phyloP scores from a whole-genome alignment of 2,329 filamentous ascomycete species.

The Graphilbum fragrans region DNA sequence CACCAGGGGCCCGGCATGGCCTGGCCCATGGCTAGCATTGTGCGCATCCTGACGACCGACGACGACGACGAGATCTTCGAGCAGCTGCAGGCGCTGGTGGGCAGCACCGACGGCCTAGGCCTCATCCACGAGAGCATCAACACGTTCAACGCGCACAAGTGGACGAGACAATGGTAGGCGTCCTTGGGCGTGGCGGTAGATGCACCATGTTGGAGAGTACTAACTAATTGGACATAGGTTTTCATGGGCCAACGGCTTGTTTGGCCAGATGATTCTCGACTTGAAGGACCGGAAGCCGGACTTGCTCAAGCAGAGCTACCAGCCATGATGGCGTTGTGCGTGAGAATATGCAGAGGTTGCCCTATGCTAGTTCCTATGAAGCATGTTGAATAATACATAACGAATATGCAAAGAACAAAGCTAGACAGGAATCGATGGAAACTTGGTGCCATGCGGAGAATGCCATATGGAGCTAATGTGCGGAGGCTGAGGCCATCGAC shows the following conservation, averaged over 20 bases:
- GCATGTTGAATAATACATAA: too few species aligned
- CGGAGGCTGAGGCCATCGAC: too few species aligned
- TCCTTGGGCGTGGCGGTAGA: background rate
- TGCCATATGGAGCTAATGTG: too few species aligned
- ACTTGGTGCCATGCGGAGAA: too few species aligned
- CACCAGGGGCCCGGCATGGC: slow-evolving; percentile 53
- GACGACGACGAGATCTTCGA: slow-evolving; percentile 61
- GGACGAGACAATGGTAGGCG: slow-evolving; percentile 33
- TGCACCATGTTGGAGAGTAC: background rate
- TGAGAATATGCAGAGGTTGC: too few species aligned
- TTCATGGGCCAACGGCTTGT: slow-evolving; percentile 81
- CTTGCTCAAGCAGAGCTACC: slow-evolving; percentile 24
- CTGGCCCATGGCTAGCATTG: slow-evolving; percentile 80
- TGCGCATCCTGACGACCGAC: slow-evolving; percentile 66
- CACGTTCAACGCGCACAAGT: slow-evolving; percentile 39
- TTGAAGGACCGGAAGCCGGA: slow-evolving; percentile 58
- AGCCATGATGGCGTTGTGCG: too few species aligned
- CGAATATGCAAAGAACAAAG: too few species aligned
- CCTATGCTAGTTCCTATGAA: too few species aligned
- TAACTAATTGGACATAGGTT: slow-evolving; percentile 50
- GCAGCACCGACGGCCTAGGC: slow-evolving; percentile 59
- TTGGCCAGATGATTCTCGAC: slow-evolving; percentile 72
- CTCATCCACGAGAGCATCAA: slow-evolving; percentile 67
- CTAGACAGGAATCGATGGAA: too few species aligned
- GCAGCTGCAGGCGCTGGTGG: slow-evolving; percentile 52